phyloP scores from a whole-genome alignment of 352 stramenopile species.

The Pythium aristosporum region DNA sequence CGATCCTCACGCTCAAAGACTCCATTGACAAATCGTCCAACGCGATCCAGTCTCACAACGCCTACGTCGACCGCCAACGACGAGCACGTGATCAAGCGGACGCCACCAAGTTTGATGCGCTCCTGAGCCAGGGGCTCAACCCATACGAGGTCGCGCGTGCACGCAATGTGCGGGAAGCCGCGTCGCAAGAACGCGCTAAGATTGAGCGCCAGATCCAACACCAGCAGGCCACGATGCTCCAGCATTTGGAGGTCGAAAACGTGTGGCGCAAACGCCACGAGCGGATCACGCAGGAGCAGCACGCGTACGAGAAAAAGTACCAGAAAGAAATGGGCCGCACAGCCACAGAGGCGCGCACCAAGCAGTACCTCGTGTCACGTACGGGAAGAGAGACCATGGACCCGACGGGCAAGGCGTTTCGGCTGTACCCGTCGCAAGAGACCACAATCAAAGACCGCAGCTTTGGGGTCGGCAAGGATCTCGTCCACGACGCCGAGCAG shows the following conservation, averaged over 20 bases:
- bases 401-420: slow-evolving; percentile 56
- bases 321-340: slow-evolving; percentile 65
- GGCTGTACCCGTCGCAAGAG: slow-evolving; percentile 70
- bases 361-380: slow-evolving; percentile 49
- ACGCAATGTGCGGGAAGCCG: slow-evolving; percentile 38
- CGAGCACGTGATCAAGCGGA: slow-evolving; percentile 35
- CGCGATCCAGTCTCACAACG: slow-evolving; percentile 48
- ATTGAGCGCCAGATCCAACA: slow-evolving; percentile 56
- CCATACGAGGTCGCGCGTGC: slow-evolving; percentile 70
- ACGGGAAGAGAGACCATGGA: slow-evolving; percentile 64
- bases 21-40: slow-evolving; percentile 50
- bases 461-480: slow-evolving; percentile 64
- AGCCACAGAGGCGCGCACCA: slow-evolving; percentile 51
- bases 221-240: slow-evolving; percentile 51
- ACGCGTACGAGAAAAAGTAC: slow-evolving; percentile 62
- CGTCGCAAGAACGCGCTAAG: slow-evolving; percentile 33
- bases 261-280: slow-evolving; percentile 36
- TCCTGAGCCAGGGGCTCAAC: slow-evolving; percentile 72
- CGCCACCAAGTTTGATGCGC: slow-evolving; percentile 41
- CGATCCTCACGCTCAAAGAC: slow-evolving; percentile 58
- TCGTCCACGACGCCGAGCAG: slow-evolving; percentile 33
- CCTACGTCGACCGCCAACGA: slow-evolving; percentile 28
- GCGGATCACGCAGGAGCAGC: slow-evolving; percentile 38
- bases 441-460: slow-evolving; percentile 67
- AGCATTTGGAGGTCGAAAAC: slow-evolving; percentile 54